Evolutionary conservation across 306 rosid species (phyloP).

Genomic region (Cajanus cajan): DNA sequence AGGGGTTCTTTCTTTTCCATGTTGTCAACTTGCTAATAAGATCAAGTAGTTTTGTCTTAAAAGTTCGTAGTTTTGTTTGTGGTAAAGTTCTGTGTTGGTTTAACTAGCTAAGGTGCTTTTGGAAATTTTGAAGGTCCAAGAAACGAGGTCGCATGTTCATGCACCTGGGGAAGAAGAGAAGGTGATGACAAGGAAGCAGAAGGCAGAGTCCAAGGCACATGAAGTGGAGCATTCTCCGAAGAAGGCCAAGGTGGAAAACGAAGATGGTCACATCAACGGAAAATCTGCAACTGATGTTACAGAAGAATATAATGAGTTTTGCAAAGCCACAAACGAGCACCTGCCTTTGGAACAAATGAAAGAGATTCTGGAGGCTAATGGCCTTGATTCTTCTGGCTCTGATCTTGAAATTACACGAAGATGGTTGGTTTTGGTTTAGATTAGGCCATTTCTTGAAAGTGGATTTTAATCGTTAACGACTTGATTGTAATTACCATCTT

Average conservation of each 20-base stretch:
- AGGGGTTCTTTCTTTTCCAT: not conserved
- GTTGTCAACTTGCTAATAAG: not conserved
- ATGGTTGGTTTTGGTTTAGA: conserved; percentile 52
- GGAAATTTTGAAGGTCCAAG: conserved; percentile 59
- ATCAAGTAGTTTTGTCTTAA: not conserved
- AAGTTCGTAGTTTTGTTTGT: not conserved
- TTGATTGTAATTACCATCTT: not conserved
- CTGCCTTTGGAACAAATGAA: conserved; percentile 58
- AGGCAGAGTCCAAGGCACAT: conserved; percentile 66
- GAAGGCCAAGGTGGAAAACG: conserved; percentile 58
- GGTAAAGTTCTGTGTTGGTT: not conserved
- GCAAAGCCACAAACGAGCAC: conserved; percentile 48
- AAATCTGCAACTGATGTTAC: conserved; percentile 34
- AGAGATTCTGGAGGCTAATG: conserved; percentile 62
- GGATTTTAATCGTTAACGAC: not conserved
- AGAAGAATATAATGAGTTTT: conserved; percentile 57
- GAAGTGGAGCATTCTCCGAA: conserved; percentile 65
- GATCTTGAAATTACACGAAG: conserved; percentile 42
- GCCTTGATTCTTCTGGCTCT: conserved; percentile 58
- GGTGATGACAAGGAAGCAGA: conserved; percentile 79
- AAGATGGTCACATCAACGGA: conserved; percentile 44
- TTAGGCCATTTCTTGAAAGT: not conserved
- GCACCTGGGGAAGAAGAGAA: conserved; percentile 62
- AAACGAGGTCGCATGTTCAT: conserved; percentile 63
- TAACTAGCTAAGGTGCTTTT: not conserved